These are phyloP conservation scores for Boletellus sp. DNA, from an alignment of 768 basidiomycete genomes.

Conservation along the genomic window DNA sequence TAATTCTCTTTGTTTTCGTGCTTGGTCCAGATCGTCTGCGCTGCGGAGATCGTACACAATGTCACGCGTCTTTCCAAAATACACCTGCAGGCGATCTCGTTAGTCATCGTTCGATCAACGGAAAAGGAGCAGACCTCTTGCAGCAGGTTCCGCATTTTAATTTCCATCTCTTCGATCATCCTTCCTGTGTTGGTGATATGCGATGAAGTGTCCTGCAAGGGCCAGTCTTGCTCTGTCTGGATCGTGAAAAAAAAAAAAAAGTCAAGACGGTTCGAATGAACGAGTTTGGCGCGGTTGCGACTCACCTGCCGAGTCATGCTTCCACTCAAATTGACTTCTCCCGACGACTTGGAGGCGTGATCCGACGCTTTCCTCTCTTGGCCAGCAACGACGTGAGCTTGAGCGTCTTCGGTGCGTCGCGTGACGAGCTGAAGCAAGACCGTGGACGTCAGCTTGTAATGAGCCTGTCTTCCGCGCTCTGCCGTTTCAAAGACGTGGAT, in stretches of 20 bases:
- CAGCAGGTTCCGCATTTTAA: conserved; percentile 95
- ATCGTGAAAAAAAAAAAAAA: too few species aligned
- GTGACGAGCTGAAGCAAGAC: conserved; percentile 91
- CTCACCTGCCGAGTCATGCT: conserved; percentile 96
- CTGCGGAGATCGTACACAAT: conserved; percentile 90
- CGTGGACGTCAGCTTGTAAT: conserved; percentile 96
- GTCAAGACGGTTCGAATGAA: conserved; percentile 4
- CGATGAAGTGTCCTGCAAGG: conserved; percentile 71
- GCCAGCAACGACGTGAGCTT: conserved; percentile 12
- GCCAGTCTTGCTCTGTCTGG: conserved; percentile 84
- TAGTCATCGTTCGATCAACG: conserved; percentile 2
- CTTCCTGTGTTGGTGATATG: conserved; percentile 93
- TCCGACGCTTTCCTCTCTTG: conserved; percentile 37
- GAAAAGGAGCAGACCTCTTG: conserved; percentile 58
- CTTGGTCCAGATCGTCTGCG: conserved; percentile 79
- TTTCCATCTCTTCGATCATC: conserved; percentile 99
- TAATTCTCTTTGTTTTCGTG: conserved; percentile 74
- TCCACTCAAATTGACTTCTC: conserved; percentile 83
- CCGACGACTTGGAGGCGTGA: conserved; percentile 56
- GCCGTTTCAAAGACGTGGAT: conserved; percentile 95
- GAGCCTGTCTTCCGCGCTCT: conserved; percentile 89
- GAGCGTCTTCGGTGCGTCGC: conserved; percentile 34
- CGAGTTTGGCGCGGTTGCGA: conserved; percentile 13
- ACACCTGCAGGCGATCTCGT: conserved; percentile 51
- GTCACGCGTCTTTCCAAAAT: conserved; percentile 96